Evolutionary conservation across 768 basidiomycete genomes (phyloP), one percentile per base, ranked within the genome.

Genomic region (Lepiota brunneoincarnata): DNA sequence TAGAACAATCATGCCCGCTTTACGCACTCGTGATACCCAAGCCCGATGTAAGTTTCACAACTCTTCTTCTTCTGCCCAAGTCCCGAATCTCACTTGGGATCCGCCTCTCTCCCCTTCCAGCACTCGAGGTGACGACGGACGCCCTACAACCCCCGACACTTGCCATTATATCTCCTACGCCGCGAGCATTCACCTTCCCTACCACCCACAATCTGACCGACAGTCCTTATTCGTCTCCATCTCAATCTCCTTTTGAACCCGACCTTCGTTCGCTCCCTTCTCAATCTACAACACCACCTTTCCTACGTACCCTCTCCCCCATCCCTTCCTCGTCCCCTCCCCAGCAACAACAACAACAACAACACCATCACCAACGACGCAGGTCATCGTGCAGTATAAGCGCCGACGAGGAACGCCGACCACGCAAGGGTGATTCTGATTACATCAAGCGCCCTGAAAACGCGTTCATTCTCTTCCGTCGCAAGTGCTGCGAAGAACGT

Each of bases 371-470:
- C 61, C 78, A 79, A 63, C 81, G 81, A 47, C 75, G 80, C 66
- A 83, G 81, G 65, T 77, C 76, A 26, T 72, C 75, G 41, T 76
- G 72, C 48, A 70, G 71, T 63, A 54, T 48, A 20, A 75, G 67
- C 63, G 75, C 75, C 67, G 72, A 67, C 49, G 62, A 71, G 63
- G 83, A 84, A 56, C 81, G 81, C 59, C 69, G 79, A 55, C 79
- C 84, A 57, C 82, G 75, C 70, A 84, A 85, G 74, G 88, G 89
- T 61, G 88, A 90, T 69, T 86, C 87, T 45, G 87, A 88, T 68
- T 91, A 91, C 64, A 83, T 91, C 74, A 89, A 89, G 69, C 83
- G 89, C 39, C 89, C 88, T 1, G 86, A 89, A 71, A 90, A 91
- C 63, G 89, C 89, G 6, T 91, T 91, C 75, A 91, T 91, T 66